Evolutionary conservation across 176 grass and related monocot genomes (phyloP).

Genomic region (Aegilops bicornis): DNA sequence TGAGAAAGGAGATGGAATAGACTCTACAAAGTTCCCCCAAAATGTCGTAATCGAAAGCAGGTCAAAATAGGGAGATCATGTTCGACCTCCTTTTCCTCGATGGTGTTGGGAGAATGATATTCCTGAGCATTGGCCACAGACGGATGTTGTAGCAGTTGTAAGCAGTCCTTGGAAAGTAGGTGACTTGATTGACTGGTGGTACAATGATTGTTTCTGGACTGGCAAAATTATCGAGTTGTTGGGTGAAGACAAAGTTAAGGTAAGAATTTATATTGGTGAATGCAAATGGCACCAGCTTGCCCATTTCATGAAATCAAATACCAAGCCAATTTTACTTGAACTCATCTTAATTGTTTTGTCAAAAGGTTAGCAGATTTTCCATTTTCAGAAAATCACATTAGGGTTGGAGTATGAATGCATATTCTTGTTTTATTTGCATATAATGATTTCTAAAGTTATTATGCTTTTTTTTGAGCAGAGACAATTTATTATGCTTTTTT

Average conservation of each 20-base stretch:
- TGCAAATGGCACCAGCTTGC: not conserved
- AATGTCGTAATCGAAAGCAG: not conserved
- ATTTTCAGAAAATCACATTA: not conserved
- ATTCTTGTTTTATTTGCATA: not conserved
- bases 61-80: conserved; percentile 48
- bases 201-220: conserved; percentile 50
- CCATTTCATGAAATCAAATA: not conserved
- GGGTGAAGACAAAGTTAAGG: conserved; percentile 41
- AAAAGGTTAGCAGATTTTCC: not conserved
- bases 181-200: conserved; percentile 60
- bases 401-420: not conserved
- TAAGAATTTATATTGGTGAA: conserved; percentile 11
- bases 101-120: conserved; percentile 37
- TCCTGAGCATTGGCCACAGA: conserved; percentile 15
- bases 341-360: not conserved
- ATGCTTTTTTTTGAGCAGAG: not conserved
- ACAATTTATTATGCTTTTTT: no score
- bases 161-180: conserved; percentile 55
- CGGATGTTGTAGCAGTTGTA: conserved; percentile 45
- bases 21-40: conserved; percentile 39
- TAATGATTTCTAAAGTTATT: not conserved
- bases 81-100: conserved; percentile 58
- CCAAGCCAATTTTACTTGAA: not conserved
- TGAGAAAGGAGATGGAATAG: conserved; percentile 49
- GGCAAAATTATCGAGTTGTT: conserved; percentile 44